Conservation (phyloP, 1,284 basidiomycete species). For the Pulveroboletus sp. region DNA sequence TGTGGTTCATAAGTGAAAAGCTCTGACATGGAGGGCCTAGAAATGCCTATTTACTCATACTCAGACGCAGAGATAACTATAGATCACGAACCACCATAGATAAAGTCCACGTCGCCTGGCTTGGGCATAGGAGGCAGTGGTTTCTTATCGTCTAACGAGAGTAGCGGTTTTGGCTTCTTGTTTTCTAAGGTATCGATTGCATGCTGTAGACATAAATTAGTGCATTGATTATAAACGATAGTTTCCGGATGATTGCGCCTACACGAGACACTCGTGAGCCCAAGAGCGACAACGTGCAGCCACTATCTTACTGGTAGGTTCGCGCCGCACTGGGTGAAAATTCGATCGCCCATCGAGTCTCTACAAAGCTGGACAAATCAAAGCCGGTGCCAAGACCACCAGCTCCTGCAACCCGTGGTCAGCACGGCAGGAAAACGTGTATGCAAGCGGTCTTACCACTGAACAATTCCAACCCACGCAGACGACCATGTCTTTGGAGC, state of each 20-base stretch:
- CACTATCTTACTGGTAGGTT: conserved; percentile 52
- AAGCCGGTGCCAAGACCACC: conserved; percentile 70
- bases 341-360: conserved; percentile 69
- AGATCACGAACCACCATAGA: conserved; percentile 59
- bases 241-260: conserved; percentile 61
- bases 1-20: conserved; percentile 62
- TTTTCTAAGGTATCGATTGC: conserved; percentile 51
- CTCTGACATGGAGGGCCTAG: conserved; percentile 72
- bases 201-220: conserved; percentile 57
- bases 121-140: conserved; percentile 52
- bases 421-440: conserved; percentile 4
- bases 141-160: conserved; percentile 40
- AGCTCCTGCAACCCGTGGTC: conserved; percentile 49
- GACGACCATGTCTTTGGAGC: conserved; percentile 40
- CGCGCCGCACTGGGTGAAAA: conserved; percentile 59
- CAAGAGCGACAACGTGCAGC: not conserved
- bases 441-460: conserved; percentile 44
- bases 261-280: conserved; percentile 9
- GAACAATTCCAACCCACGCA: conserved; percentile 64
- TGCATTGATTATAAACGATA: conserved; percentile 63
- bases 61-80: not conserved
- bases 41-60: conserved; percentile 2
- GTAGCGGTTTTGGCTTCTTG: conserved; percentile 40
- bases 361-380: conserved; percentile 55
- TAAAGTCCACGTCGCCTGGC: conserved; percentile 63